phyloP scores from a whole-genome alignment of 2,329 filamentous ascomycete genomes.

The Aspergillus sp. region DNA sequence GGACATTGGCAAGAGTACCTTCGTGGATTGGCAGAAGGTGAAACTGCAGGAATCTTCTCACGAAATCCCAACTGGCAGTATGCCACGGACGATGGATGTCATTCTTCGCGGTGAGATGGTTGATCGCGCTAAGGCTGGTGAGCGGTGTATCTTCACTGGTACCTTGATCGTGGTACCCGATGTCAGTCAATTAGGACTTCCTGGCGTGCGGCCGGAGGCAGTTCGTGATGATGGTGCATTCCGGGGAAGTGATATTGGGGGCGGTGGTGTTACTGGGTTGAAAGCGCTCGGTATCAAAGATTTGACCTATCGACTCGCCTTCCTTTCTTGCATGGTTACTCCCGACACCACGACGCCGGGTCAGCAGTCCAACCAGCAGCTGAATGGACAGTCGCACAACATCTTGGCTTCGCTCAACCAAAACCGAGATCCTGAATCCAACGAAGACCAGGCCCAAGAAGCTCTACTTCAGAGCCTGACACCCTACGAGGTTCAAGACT shows the following conservation, averaged over 20 bases:
- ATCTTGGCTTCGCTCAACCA: constrained; percentile 83
- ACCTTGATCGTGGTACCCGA: constrained; percentile 95
- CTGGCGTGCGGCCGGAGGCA: constrained; percentile 79
- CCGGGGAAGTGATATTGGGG: constrained; percentile 77
- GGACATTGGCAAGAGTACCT: constrained; percentile 96
- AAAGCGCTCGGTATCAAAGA: constrained; percentile 94
- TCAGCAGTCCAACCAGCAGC: constrained; percentile 67
- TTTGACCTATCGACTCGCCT: constrained; percentile 92
- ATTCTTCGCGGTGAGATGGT: constrained; percentile 97
- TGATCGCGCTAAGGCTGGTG: constrained; percentile 92
- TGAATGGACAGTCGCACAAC: constrained; percentile 75
- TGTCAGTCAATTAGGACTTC: constrained; percentile 89
- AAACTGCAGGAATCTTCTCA: constrained; percentile 98
- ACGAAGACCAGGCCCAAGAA: constrained; percentile 83
- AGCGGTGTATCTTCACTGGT: constrained; percentile 97
- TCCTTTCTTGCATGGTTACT: constrained; percentile 93
- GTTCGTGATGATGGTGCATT: constrained; percentile 78
- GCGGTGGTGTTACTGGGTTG: constrained; percentile 80
- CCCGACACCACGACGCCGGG: constrained; percentile 82
- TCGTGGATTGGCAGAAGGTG: constrained; percentile 99
- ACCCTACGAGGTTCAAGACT: constrained; percentile 82
- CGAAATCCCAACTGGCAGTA: constrained; percentile 96
- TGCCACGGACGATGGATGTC: constrained; percentile 97
- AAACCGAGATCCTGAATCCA: constrained; percentile 67
- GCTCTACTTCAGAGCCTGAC: constrained; percentile 85